phyloP scores from a whole-genome alignment of 305 asterid species.

The Coffea humblotiana region DNA sequence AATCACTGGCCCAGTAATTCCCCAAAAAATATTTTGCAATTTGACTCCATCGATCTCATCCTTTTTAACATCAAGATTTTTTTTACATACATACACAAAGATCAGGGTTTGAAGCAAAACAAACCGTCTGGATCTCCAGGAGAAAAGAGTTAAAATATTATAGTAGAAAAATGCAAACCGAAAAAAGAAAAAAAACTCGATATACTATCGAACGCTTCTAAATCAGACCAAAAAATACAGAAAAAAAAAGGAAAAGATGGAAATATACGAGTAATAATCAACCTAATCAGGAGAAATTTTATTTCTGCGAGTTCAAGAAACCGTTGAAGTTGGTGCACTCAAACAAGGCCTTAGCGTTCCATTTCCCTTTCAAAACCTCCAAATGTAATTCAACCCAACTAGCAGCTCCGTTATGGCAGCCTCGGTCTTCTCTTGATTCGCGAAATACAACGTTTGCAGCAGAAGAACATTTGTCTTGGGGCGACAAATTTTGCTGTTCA shows the following conservation, averaged over 20 bases:
- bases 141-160: background rate
- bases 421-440: conserved; percentile 81
- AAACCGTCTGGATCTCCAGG: conserved; percentile 31
- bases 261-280: background rate
- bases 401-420: conserved; percentile 96
- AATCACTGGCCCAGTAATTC: conserved; percentile 5
- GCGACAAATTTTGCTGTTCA: conserved; percentile 66
- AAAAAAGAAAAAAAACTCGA: background rate
- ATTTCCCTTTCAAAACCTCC: conserved; percentile 93
- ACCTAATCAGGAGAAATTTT: conserved; percentile 15
- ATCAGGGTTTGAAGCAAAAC: conserved; percentile 44
- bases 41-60: conserved; percentile 28
- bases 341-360: conserved; percentile 79
- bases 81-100: conserved; percentile 36
- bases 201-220: conserved; percentile 26
- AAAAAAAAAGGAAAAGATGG: background rate
- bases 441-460: conserved; percentile 72
- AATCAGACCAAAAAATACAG: background rate
- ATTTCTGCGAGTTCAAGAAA: conserved; percentile 34
- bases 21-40: background rate
- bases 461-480: conserved; percentile 59
- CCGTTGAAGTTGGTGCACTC: conserved; percentile 47
- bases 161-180: background rate
- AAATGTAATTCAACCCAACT: conserved; percentile 86
- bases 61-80: conserved; percentile 44